Base-by-base conservation (phyloP, 2,329 filamentous ascomycete species). In the Didymella arachidicola region DNA sequence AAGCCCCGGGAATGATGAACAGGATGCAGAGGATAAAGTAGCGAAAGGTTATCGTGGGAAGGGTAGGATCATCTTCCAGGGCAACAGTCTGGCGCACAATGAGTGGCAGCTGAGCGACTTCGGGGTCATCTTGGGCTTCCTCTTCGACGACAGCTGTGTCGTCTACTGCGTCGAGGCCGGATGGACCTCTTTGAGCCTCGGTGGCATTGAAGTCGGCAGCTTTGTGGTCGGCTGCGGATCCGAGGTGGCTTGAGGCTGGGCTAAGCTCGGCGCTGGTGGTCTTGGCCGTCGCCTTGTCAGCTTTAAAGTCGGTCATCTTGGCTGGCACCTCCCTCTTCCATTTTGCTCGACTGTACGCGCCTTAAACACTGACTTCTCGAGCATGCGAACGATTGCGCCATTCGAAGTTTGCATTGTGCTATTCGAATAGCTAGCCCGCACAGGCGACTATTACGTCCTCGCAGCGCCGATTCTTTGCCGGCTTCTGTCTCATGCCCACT, bases 31-130 rank as follows among this genome's bases (percentile, higher is more conserved):
- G 75, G 25, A 87, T 50, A 65, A 87, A 85, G 65, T 86, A 87
- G 26, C 85, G 82, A 62, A 87, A 87, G 1, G 85, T 87, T 22
- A 87, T 75, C 12, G 83, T 86, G 0, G 83, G 82, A 27, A 85
- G 74, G 3, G 75, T 80, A 0, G 84, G 79, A 64, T 87, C 84
- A 66, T 88, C 85, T 19, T 81, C 79, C 58, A 87, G 77, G 65
- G 81, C 85, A 63, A 87, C 84, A 41, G 86, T 79, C 25, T 83
- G 80, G 41, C 85, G 82, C 14, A 87, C 85, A 60, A 84, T 80
- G 50, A 79, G 74, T 4, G 84, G 84, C 14, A 88, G 79, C 50
- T 85, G 81, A 47, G 71, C 68, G 19, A 74, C 63, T 26, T 72
- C 67, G 4, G 67, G 68, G 36, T 70, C 68, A 30, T 67, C 64